Base-by-base conservation (phyloP, 2,329 filamentous ascomycete genomes). In the Dothidotthia symphoricarpi region DNA sequence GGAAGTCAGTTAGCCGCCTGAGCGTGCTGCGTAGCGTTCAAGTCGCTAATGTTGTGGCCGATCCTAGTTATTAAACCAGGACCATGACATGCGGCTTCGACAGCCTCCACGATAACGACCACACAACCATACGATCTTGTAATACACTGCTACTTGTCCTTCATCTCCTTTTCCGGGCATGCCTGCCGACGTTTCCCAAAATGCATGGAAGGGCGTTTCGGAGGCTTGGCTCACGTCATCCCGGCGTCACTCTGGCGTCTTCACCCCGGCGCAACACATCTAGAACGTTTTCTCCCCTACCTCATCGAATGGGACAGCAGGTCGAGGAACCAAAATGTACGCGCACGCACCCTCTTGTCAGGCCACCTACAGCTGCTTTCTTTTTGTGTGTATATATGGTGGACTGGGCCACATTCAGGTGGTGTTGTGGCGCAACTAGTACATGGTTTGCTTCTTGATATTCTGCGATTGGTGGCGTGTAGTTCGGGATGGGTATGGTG, bases 221-320 rank as follows among this genome's bases (percentile, higher is more conserved):
- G 40, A 42, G 31, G 34, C 51, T 55, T 56, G 56, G 59, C 55
- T 51, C 48, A 58, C 49, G 57, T 56, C 52, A 55, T 47, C 36
- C 41, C 45, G 34, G 44, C 46, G 39, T 48, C 31, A 29, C 43
- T 6, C 19, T 22, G 19, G 19, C 19, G 19, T 22, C 9, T 22
- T 22, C 19, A 9, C 19, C 19, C 9, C 5, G 19, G 19, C 9
- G 19, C 34, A 38, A 32, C 34, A 34, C 39, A 44, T 34, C 41
- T 45, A 49, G 42, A 37, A 38, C 45, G 41, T 44, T n/a, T 40
- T 49, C 36, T 29, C 36, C 34, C 24, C 46, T 45, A 47, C 38
- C 39, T 43, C 41, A 40, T 43, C 30, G 39, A 43, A 36, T 24
- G 22, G 33, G 31, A 35, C 33, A 41, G 39, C 27, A 34, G 43